Evolutionary conservation across 495 filamentous ascomycete species (phyloP).

Genomic region (Geoglossum glabrum): DNA sequence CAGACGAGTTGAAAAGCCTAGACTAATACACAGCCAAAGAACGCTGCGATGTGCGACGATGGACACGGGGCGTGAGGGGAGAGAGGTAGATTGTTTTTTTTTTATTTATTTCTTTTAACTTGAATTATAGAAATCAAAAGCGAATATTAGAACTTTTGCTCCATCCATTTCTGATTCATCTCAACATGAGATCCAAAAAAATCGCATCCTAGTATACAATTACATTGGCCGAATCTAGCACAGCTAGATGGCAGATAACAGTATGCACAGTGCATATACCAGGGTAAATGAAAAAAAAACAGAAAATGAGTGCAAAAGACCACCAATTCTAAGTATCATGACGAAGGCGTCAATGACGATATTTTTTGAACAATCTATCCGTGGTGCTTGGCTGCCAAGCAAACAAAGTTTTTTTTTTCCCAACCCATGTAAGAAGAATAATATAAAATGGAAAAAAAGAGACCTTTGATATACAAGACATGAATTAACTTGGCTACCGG

Average conservation of each 20-base stretch:
- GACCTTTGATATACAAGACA: background rate
- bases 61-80: background rate
- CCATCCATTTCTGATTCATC: background rate
- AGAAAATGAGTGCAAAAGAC: background rate
- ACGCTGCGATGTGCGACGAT: background rate
- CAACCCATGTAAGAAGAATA: background rate
- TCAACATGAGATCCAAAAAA: background rate
- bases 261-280: background rate
- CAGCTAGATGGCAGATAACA: background rate
- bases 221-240: background rate
- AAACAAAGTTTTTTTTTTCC: background rate
- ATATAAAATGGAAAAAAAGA: too few relatives aligned
- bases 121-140: too few relatives aligned
- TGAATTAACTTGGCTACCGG: background rate
- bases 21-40: background rate
- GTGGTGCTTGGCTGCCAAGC: background rate
- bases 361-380: background rate
- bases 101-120: too few relatives aligned
- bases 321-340: background rate
- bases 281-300: too few relatives aligned
- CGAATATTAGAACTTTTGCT: too few relatives aligned
- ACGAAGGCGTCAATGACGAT: background rate
- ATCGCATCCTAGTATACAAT: background rate
- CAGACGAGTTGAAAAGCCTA: background rate
- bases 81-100: background rate